Evolutionary conservation across 1,284 basidiomycete genomes (phyloP).

Genomic region (Coniferiporia weirii): DNA sequence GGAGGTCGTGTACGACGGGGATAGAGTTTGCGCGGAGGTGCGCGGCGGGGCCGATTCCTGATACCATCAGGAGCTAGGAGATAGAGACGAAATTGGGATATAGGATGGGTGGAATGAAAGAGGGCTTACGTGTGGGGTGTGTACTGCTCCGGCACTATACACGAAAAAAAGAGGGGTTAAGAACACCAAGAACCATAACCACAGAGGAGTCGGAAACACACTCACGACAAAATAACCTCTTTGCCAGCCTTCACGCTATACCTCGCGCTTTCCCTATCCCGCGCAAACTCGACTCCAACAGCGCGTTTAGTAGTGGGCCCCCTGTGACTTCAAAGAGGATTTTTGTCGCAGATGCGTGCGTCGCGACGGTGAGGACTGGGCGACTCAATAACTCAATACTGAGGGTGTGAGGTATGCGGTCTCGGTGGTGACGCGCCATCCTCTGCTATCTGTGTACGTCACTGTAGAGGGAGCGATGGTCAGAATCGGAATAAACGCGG

Average conservation of each 20-base stretch:
- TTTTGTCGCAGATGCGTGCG: conserved; percentile 21
- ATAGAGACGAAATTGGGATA: no score
- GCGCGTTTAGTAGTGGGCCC: conserved; percentile 21
- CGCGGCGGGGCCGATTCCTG: conserved; percentile 56
- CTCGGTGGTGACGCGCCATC: conserved; percentile 22
- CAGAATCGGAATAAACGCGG: conserved; percentile 4
- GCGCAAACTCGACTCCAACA: conserved; percentile 24
- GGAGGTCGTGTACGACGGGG: conserved; percentile 46
- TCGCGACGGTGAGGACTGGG: conserved; percentile 25
- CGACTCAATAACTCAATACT: conserved; percentile 21
- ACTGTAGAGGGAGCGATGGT: conserved; percentile 8
- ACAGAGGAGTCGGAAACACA: background rate
- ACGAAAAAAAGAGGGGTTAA: background rate
- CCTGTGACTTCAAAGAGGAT: conserved; percentile 22
- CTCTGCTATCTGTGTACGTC: conserved; percentile 20
- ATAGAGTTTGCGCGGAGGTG: conserved; percentile 46
- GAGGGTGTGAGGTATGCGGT: conserved; percentile 24
- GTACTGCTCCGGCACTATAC: conserved; percentile 22
- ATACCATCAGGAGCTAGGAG: conserved; percentile 60
- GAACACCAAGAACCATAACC: background rate
- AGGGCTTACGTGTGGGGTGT: conserved; percentile 19
- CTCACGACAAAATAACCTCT: conserved; percentile 24
- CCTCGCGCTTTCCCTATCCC: conserved; percentile 7
- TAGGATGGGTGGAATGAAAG: no score
- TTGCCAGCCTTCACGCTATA: conserved; percentile 21